Evolutionary conservation across 129 eudicot genomes (phyloP), one percentile per base, ranked within the genome.

Genomic region (Ambrosia artemisiifolia): DNA sequence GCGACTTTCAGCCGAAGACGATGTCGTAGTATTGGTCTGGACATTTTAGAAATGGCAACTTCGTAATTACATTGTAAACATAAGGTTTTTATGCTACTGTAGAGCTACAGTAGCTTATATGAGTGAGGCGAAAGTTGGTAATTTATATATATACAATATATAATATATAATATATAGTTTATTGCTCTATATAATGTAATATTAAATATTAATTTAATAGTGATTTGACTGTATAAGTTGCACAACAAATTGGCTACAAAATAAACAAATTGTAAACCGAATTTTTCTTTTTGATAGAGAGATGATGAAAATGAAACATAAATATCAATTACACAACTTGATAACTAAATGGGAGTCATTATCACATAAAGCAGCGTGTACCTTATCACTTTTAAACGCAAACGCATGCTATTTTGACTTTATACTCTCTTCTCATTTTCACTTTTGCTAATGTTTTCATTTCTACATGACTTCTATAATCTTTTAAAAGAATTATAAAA

Each of bases 311-410:
- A 53, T 53, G 59, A 53, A 53, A 53, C 32, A 18, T 53, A 18
- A 53, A 53, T 53, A 53, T 53, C 59, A 53, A 17, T 8, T 53
- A 17, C 17, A 53, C 59, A 53, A 53, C 11, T 51, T 51, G 32
- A 17, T 53, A 53, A 53, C 30, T 53, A 67, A 67, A 46, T 46
- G 42, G 42, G 14, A 28, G 71, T 67, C 71, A 46, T 67, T 46
- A 8, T 67, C 71, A 67, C 71, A 67, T 24, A 46, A 67, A 67
- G 71, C 56, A 67, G 57, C 59, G 0, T 67, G 40, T 67, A n/a
- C 3, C 71, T 67, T 67, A 18, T 65, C 34, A 24, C 35, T 56
- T 56, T 56, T 56, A 10, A 56, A 12, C 14, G 8, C 35, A 11
- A 11, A 67, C 42, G 57, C 71, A 46, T 46, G 53, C 54, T 48